Base-by-base conservation (phyloP, 352 stramenopile genomes). In the Halophytophthora polymorphica region DNA sequence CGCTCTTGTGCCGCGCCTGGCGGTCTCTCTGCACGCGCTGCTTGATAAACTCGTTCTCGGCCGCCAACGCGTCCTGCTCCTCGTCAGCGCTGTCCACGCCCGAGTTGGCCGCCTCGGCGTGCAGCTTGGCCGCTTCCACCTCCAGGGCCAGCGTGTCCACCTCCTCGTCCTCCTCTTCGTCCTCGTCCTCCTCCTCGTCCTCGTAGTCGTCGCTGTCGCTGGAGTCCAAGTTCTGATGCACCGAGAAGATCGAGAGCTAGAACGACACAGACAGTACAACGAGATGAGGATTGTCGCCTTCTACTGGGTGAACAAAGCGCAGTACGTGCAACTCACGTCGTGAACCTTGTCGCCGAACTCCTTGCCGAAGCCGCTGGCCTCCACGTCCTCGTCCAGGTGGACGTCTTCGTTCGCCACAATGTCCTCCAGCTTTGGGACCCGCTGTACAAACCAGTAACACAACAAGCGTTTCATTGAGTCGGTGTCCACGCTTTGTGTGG, bases 191-290 rank as follows among this genome's bases (percentile, higher is more conserved):
- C 10, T 90, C 69, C 3, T 68, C 64, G 14, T 86, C 67, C 22
- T 74, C 65, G 21, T 68, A 58, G 10, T 75, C 57, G 12, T 71
- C 67, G 25, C 54, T 64, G 13, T 74, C 63, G 3, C 68, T 67
- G 12, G 71, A 64, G 6, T 82, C 63, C 29, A 62, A 42, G 17
- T 65, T 69, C 31, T 82, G 82, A 41, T 92, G 82, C 11, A 79
- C 82, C 6, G 82, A 83, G 42, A 89, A 92, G 60, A 92, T 92
- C n/a, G 77, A 86, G 23, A 92, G 69, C 81, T 91, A 57, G 2
- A 57, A 53, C 53, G 23, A 31, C 21, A 47, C 43, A 58, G 57
- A 37, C 19, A 33, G 46, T 29, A 49, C 47, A 41, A 29, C 19
- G 22, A 31, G 18, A 42, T 21, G 17, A 38, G 22, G n/a, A n/a